These are phyloP conservation scores for Gastrolobium villosum DNA, from an alignment of 306 rosid genomes.

Conservation along the genomic window DNA sequence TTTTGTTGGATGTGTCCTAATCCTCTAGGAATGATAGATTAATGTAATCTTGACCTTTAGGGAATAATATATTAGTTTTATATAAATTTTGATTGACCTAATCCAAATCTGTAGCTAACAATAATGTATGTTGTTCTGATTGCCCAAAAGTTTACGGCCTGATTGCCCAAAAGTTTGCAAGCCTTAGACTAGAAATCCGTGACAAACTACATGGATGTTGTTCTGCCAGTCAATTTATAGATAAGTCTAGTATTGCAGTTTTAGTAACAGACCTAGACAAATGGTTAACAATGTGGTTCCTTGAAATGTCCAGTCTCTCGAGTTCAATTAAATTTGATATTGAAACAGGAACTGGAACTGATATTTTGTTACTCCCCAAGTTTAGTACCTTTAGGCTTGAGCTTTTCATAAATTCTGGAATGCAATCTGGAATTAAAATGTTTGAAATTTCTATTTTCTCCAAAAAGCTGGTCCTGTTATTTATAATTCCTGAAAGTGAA, in stretches of 20 bases:
- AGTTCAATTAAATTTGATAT: conserved; percentile 73
- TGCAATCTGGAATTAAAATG: conserved; percentile 74
- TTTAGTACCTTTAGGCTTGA: conserved; percentile 71
- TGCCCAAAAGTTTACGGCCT: too few relatives aligned
- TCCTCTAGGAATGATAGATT: too few relatives aligned
- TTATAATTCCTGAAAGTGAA: conserved; percentile 70
- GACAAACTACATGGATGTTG: conserved; percentile 77
- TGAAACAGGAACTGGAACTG: conserved; percentile 76
- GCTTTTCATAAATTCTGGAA: conserved; percentile 74
- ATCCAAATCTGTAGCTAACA: too few relatives aligned
- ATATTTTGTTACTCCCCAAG: conserved; percentile 75
- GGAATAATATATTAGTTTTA: too few relatives aligned
- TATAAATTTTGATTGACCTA: too few relatives aligned
- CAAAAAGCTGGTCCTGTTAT: conserved; percentile 65
- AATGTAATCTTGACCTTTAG: too few relatives aligned
- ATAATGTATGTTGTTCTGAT: too few relatives aligned
- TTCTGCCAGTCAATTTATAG: conserved; percentile 82
- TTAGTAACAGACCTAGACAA: conserved; percentile 69
- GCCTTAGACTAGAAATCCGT: conserved; percentile 69
- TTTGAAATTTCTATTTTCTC: conserved; percentile 82
- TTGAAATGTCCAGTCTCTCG: conserved; percentile 77
- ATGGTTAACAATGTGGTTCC: conserved; percentile 84
- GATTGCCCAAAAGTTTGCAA: conserved; percentile 89
- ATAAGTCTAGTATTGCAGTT: conserved; percentile 87
- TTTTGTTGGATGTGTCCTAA: too few relatives aligned